Base-by-base conservation (phyloP, 2,329 filamentous ascomycete genomes). In the Clonostachys chloroleuca region DNA sequence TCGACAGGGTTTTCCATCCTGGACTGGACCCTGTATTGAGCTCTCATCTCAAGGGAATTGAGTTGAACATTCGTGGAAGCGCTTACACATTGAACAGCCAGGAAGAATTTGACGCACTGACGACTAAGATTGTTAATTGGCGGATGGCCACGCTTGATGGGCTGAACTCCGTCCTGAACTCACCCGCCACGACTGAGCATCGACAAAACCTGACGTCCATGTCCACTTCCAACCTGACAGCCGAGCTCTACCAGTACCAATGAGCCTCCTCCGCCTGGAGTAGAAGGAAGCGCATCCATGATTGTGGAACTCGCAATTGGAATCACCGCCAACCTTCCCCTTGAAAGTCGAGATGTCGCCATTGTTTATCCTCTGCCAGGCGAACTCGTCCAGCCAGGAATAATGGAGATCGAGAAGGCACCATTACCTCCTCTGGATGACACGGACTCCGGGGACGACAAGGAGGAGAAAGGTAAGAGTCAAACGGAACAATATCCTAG, bases 101-200 rank as follows among this genome's bases (percentile, higher is more conserved):
- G 47, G 92, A 96, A 61, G 92, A 97, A 62, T 89, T 87, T 56
- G 91, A 97, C 46, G 91, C 92, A 2, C 78, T 95, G 47, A 88
- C 88, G 18, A 82, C 85, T 42, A 95, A 95, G 67, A 83, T 97
- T 41, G 84, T 95, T 50, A 89, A 87, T 61, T 99, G 94, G 94
- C 84, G 94, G 50, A 83, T 97, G 68, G 85, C 92, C 5, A 99
- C 94, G 4, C 74, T 97, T 14, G 94, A 99, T 59, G 94, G 92
- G n/a, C 75, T 99, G 16, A 79, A 85, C 52, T 83, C 87, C 45
- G 66, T 80, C 35, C 75, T 97, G 16, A 77, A 79, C 48, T 82
- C 85, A 5, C 72, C 81, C 1, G 77, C 85, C 47, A 85, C 83
- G 41, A 74, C 75, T 12, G 80, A 87, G 12, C 79, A 91, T 65